Evolutionary conservation across 1,284 basidiomycete species (phyloP).

Genomic region (Inonotus obliquus): DNA sequence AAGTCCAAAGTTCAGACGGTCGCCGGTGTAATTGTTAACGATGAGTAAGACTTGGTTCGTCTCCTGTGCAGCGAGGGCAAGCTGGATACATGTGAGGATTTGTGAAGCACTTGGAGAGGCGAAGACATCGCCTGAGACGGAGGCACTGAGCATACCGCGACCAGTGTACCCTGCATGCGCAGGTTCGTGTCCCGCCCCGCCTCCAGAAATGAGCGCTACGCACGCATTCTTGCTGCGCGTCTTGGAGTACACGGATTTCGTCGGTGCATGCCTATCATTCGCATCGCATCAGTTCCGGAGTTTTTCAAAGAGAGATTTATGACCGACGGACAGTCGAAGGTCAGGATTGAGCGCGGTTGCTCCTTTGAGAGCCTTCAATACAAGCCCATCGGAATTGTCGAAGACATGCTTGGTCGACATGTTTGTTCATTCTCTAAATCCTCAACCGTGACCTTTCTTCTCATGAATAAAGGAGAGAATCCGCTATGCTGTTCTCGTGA

Average conservation of each 20-base stretch:
- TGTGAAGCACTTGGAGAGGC: conserved; percentile 61
- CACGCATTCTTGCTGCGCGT: conserved; percentile 27
- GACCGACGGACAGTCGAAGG: conserved; percentile 40
- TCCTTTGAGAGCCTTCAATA: conserved; percentile 51
- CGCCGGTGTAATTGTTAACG: conserved; percentile 50
- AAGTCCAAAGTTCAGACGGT: conserved; percentile 67
- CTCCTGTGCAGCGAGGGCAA: conserved; percentile 32
- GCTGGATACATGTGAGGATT: conserved; percentile 46
- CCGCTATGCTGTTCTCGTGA: neutral
- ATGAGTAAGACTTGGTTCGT: conserved; percentile 35
- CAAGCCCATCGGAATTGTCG: conserved; percentile 44
- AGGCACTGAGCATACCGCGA: conserved; percentile 51
- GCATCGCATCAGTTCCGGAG: conserved; percentile 11
- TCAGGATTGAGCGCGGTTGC: conserved; percentile 47
- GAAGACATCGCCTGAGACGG: conserved; percentile 62
- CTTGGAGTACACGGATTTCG: conserved; percentile 37
- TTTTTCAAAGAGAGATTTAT: neutral
- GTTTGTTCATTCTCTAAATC: neutral
- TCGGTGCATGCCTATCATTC: conserved; percentile 26
- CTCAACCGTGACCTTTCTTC: no score
- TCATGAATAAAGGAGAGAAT: neutral
- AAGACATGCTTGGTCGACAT: conserved; percentile 41
- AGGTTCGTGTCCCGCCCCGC: conserved; percentile 71
- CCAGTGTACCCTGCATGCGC: conserved; percentile 58
- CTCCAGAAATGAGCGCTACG: conserved; percentile 59